A percentile compares a stretch with the other conserved stretches of the same genome.
These are phyloP conservation scores for Aureobasidium sp. DNA, from an alignment of 2,329 filamentous ascomycete genomes.

Conservation along the genomic window DNA sequence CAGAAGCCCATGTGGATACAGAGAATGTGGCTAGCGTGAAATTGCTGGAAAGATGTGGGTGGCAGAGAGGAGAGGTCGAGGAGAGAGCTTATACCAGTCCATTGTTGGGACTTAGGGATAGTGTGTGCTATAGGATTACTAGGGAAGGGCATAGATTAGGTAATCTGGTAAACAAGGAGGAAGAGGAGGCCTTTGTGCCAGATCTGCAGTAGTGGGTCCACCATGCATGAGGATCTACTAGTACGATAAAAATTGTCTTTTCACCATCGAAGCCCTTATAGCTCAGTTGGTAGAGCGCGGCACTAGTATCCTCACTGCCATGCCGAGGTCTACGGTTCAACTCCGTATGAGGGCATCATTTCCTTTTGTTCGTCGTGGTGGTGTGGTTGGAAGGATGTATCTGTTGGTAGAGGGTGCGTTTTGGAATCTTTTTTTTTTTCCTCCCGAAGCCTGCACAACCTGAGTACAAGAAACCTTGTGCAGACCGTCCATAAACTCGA, in stretches of 20 bases:
- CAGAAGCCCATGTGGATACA: neutral
- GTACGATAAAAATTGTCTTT: no score
- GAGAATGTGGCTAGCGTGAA: conserved; percentile 9
- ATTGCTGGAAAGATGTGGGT: conserved; percentile 11
- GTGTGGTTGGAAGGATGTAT: neutral
- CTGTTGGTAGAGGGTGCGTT: neutral
- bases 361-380: neutral
- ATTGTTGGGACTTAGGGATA: neutral
- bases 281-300: conserved; percentile 13
- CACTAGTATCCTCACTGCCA: no score
- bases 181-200: neutral
- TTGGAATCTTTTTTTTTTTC: neutral
- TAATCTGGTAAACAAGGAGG: neutral
- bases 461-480: neutral
- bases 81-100: neutral
- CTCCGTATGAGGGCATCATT: conserved; percentile 4
- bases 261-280: conserved; percentile 6
- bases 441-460: neutral
- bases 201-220: neutral
- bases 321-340: conserved; percentile 12
- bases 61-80: neutral
- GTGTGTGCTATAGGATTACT: neutral
- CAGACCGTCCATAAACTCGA: neutral
- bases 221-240: no score
- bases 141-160: neutral